A percentile compares a stretch with the other conserved stretches of the same genome.
These are phyloP conservation scores for Crithidia fasciculata DNA, from an alignment of 208 protist genomes.

Conservation along the genomic window DNA sequence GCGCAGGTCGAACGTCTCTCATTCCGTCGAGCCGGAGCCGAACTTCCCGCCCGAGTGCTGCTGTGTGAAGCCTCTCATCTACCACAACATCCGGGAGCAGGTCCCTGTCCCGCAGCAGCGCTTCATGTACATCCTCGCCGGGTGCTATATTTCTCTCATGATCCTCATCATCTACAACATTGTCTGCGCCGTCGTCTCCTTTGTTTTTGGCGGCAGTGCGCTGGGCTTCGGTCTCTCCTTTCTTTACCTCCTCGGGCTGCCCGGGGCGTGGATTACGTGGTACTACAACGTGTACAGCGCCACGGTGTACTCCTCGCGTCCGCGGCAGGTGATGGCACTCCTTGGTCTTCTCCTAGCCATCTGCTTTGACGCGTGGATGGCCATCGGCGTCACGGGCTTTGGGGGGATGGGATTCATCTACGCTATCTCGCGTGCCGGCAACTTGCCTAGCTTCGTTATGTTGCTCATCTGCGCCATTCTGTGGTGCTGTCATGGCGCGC, in stretches of 20 bases:
- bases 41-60: constrained; percentile 88
- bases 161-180: constrained; percentile 85
- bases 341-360: constrained; percentile 72
- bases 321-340: constrained; percentile 56
- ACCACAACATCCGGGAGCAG: constrained; percentile 85
- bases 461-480: constrained; percentile 65
- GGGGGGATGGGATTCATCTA: constrained; percentile 83
- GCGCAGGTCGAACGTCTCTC: constrained; percentile 35
- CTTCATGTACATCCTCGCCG: constrained; percentile 85
- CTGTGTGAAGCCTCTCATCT: constrained; percentile 84
- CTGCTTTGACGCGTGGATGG: constrained; percentile 84
- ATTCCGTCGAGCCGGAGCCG: constrained; percentile 48
- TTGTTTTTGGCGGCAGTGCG: constrained; percentile 57
- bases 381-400: constrained; percentile 66
- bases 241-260: constrained; percentile 81
- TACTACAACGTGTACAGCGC: constrained; percentile 86
- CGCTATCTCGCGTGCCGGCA: constrained; percentile 24
- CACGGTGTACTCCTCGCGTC: constrained; percentile 36
- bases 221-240: constrained; percentile 86
- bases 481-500: constrained; percentile 69
- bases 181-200: constrained; percentile 48
- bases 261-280: constrained; percentile 81
- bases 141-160: constrained; percentile 68
- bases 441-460: constrained; percentile 39
- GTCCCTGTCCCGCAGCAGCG: constrained; percentile 71